Conservation (phyloP, 2,329 filamentous ascomycete species). For the Venturia effusa region DNA sequence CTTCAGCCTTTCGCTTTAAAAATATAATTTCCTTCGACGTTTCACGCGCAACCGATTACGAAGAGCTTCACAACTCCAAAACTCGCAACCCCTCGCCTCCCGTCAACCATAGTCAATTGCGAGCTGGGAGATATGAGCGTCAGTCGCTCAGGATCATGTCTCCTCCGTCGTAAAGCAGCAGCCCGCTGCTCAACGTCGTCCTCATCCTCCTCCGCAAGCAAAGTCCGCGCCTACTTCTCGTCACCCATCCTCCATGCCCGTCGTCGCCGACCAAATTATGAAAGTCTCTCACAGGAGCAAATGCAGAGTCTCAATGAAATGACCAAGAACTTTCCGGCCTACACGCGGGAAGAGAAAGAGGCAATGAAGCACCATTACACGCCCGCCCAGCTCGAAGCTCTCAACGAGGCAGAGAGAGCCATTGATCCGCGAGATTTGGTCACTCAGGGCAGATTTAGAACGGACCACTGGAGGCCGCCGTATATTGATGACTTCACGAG, state of each 20-base stretch:
- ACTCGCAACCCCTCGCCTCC: background rate
- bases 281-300: conserved; percentile 5
- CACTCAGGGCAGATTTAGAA: conserved; percentile 59
- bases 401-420: conserved; percentile 69
- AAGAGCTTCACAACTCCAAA: background rate
- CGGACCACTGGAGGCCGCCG: conserved; percentile 59
- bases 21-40: background rate
- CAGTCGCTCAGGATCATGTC: conserved; percentile 30
- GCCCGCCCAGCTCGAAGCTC: conserved; percentile 66
- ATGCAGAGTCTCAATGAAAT: conserved; percentile 3
- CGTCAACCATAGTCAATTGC: background rate
- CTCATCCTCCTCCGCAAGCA: background rate
- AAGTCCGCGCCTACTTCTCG: conserved; percentile 4
- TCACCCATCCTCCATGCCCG: background rate
- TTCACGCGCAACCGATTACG: background rate
- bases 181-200: background rate
- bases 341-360: conserved; percentile 55
- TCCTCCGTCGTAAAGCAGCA: conserved; percentile 20
- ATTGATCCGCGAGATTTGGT: conserved; percentile 66
- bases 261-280: background rate
- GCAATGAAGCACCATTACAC: conserved; percentile 60
- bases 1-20: background rate
- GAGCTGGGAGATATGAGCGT: conserved; percentile 25
- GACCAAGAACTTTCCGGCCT: conserved; percentile 25
- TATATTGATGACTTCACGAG: conserved; percentile 78